Evolutionary conservation across 495 filamentous ascomycete genomes (phyloP).

Genomic region (Aspergillus biplanus): DNA sequence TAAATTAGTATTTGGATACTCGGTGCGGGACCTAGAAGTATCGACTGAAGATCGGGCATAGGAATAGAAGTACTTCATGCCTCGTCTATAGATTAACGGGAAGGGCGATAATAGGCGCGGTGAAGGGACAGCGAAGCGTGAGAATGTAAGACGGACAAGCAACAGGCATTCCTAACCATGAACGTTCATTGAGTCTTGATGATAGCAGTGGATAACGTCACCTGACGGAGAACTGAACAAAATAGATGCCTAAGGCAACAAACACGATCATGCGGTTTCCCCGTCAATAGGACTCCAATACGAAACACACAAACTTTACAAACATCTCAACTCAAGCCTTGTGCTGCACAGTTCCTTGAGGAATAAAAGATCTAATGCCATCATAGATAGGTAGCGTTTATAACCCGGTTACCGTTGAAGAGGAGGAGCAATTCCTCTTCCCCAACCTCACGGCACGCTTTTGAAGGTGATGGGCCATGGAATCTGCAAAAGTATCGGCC

Average conservation of each 20-base stretch:
- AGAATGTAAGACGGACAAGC: not conserved
- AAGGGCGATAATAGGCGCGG: not conserved
- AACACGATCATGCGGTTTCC: not conserved
- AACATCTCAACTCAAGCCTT: not conserved
- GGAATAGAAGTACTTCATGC: slow-evolving; percentile 8
- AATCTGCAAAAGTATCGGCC: not conserved
- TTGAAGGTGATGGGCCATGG: not conserved
- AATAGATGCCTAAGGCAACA: not conserved
- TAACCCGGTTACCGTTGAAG: too few species aligned
- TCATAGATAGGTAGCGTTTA: too few species aligned
- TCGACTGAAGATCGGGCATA: slow-evolving; percentile 14
- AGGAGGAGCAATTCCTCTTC: too few species aligned
- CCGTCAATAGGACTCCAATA: not conserved
- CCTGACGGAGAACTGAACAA: not conserved
- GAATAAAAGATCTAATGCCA: too few species aligned
- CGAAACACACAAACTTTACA: not conserved
- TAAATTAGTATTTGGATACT: slow-evolving; percentile 14
- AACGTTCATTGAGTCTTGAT: not conserved
- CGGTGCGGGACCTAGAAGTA: slow-evolving; percentile 11
- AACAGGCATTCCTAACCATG: not conserved
- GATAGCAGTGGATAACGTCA: not conserved
- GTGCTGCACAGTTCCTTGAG: too few species aligned
- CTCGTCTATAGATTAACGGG: not conserved
- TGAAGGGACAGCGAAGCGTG: not conserved
- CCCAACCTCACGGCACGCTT: too few species aligned